Evolutionary conservation across 139 green algal species (phyloP), one percentile per base, ranked within the genome.

Genomic region (Deuterostichococcus epilithicus): DNA sequence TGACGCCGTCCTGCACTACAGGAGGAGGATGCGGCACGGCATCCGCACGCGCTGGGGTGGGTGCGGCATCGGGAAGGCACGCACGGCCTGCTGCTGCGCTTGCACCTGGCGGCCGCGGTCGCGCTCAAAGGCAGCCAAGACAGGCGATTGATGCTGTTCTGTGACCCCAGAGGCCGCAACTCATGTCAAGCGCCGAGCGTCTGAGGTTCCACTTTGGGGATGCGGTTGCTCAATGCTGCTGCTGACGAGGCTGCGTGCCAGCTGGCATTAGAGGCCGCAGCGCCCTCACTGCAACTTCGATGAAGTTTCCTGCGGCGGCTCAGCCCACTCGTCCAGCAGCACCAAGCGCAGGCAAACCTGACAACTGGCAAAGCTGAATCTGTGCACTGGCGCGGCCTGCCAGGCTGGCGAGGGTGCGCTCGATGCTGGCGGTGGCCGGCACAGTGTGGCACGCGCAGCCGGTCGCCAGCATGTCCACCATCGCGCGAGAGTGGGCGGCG

Each of bases 401-500:
- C 86, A 93, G 86, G 44, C 77, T 90, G 37, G 52, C 76, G 26
- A 70, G 74, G 10, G 88, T 95, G 88, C 76, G 75, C 0, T 44
- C 59, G 0, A 80, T 77, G 13, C 74, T 93, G 58, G 34, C 75
- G 39, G 42, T 66, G 8, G 74, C 63, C 0, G 60, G 76, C 35
- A 84, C 70, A 73, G 82, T 63, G 52, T 95, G 92, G 92, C 97
- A 83, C 80, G 60, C 97, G 78, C 84, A 89, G 75, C 86, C 88
- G 67, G 86, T 98, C 30, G 81, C 78, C 77, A 95, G 91, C 88
- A 88, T 95, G 85, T 88, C 82, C 73, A 98, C 94, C 66, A 93
- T 97, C 81, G 87, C 86, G 4, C 84, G 94, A 13, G 94, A 98
- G 83, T 98, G 95, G 89, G 78, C 84, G 23, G 94, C 93, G 3